A percentile compares a stretch with the other conserved stretches of the same genome.
phyloP scores from a whole-genome alignment of 2,329 filamentous ascomycete genomes.

The Aphanocladium album region DNA sequence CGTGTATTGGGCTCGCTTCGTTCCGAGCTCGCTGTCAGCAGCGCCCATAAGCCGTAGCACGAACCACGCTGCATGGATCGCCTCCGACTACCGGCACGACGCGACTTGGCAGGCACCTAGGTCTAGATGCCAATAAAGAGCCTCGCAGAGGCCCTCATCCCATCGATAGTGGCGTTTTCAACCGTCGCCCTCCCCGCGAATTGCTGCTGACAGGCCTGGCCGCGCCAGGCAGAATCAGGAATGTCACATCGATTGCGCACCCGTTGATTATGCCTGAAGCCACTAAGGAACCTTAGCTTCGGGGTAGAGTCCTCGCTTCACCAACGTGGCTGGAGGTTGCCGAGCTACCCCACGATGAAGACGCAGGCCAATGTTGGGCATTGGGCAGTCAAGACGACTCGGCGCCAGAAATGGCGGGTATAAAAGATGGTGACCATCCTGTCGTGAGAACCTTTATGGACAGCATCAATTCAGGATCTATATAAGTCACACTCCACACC shows the following conservation, averaged over 20 bases:
- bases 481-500: background rate
- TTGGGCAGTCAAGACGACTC: background rate
- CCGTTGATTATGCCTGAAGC: background rate
- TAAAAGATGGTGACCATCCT: background rate
- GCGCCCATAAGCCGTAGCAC: background rate
- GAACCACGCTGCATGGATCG: background rate
- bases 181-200: background rate
- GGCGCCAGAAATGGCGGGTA: background rate
- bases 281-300: background rate
- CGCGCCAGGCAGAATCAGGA: background rate
- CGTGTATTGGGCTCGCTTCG: background rate
- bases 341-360: background rate
- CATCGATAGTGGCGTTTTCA: background rate
- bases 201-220: background rate
- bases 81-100: background rate
- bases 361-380: background rate
- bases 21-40: background rate
- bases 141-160: no score
- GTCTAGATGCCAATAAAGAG: background rate
- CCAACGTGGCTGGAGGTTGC: background rate
- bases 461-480: background rate
- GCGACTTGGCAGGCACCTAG: background rate
- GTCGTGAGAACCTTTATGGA: constrained; percentile 2
- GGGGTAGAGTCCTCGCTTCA: background rate
- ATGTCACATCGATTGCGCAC: background rate